Evolutionary conservation across 2,329 filamentous ascomycete species (phyloP).

Genomic region (Coleophoma cylindrospora): DNA sequence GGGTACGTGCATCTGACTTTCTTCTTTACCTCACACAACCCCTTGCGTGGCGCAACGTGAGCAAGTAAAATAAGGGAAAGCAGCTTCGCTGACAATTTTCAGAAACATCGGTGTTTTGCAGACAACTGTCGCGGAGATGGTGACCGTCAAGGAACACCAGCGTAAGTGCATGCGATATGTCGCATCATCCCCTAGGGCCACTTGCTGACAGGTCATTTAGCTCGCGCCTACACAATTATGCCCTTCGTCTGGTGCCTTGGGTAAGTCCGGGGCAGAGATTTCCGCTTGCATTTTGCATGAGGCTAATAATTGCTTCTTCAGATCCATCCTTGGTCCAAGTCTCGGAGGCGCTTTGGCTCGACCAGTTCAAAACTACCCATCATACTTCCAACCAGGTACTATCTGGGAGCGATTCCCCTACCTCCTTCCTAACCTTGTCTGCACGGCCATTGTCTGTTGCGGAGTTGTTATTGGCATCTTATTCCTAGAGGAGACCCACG

Average conservation of each 20-base stretch:
- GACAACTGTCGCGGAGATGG: slow-evolving; percentile 90
- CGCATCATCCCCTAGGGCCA: slow-evolving; percentile 23
- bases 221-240: slow-evolving; percentile 95
- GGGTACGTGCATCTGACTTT: slow-evolving; percentile 52
- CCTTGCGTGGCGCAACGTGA: slow-evolving; percentile 2
- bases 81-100: slow-evolving; percentile 10
- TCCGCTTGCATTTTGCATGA: slow-evolving; percentile 18
- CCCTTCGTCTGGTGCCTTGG: slow-evolving; percentile 97
- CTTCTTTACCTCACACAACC: background rate
- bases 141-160: slow-evolving; percentile 90
- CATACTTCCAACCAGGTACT: slow-evolving; percentile 63
- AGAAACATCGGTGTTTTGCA: slow-evolving; percentile 94
- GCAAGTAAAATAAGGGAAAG: slow-evolving; percentile 12
- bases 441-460: slow-evolving; percentile 69
- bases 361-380: slow-evolving; percentile 78
- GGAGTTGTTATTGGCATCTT: slow-evolving; percentile 76
- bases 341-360: slow-evolving; percentile 87
- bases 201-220: slow-evolving; percentile 36
- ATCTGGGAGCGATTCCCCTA: slow-evolving; percentile 88
- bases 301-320: slow-evolving; percentile 28
- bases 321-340: slow-evolving; percentile 86
- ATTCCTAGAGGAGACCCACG: slow-evolving; percentile 92
- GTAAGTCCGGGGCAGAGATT: slow-evolving; percentile 36
- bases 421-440: slow-evolving; percentile 87
- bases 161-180: slow-evolving; percentile 49